These are phyloP conservation scores for Pseudocercospora vitis DNA, from an alignment of 2,329 filamentous ascomycete genomes.

Conservation along the genomic window DNA sequence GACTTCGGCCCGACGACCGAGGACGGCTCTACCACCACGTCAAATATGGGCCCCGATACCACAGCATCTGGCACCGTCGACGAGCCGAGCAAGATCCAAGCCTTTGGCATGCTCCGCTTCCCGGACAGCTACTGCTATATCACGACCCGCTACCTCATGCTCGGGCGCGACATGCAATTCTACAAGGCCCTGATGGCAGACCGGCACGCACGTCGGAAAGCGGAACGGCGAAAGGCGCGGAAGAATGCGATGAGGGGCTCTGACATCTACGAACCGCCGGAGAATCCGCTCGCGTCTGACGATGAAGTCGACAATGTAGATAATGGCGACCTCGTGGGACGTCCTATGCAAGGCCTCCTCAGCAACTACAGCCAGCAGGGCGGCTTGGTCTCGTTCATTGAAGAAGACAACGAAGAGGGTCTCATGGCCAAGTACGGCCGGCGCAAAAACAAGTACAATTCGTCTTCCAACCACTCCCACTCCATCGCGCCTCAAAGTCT, in stretches of 20 bases:
- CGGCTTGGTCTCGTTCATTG: slow-evolving; percentile 30
- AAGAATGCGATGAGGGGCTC: slow-evolving; percentile 32
- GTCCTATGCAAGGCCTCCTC: slow-evolving; percentile 31
- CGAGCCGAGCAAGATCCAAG: slow-evolving; percentile 32
- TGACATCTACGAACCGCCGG: slow-evolving; percentile 31
- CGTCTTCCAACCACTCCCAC: slow-evolving; percentile 55
- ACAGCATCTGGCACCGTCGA: slow-evolving; percentile 16
- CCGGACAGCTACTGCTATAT: slow-evolving; percentile 76
- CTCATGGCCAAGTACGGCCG: slow-evolving; percentile 20
- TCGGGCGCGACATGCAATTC: slow-evolving; percentile 61
- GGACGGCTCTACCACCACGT: slow-evolving; percentile 10
- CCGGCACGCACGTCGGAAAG: slow-evolving; percentile 23
- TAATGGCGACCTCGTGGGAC: slow-evolving; percentile 31
- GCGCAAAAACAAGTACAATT: slow-evolving; percentile 32
- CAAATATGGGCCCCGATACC: background rate
- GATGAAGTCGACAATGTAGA: slow-evolving; percentile 17
- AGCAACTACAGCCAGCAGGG: slow-evolving; percentile 38
- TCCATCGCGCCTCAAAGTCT: slow-evolving; percentile 41
- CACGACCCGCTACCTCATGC: slow-evolving; percentile 70
- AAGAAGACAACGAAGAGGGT: slow-evolving; percentile 54
- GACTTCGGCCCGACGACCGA: background rate
- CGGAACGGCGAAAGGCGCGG: slow-evolving; percentile 21
- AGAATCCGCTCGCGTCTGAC: slow-evolving; percentile 22
- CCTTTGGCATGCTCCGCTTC: slow-evolving; percentile 68
- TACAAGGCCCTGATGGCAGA: slow-evolving; percentile 21